Conservation (phyloP, 768 basidiomycete species). For the Suillus placidus region DNA sequence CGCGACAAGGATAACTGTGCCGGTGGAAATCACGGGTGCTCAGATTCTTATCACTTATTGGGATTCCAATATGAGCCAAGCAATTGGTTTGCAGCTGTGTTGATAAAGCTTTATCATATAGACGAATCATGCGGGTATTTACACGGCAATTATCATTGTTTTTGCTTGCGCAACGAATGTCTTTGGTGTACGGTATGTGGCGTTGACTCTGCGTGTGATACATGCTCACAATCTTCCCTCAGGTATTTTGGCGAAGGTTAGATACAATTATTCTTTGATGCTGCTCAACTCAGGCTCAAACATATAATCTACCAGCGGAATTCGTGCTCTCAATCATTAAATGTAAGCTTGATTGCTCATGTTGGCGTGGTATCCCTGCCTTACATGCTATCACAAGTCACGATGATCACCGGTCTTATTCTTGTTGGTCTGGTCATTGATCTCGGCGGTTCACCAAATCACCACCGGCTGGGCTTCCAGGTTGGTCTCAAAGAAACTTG, state of each 20-base stretch:
- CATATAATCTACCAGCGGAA: slow-evolving; percentile 45
- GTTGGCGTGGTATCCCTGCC: not conserved
- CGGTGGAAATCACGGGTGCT: slow-evolving; percentile 77
- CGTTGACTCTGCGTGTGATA: not conserved
- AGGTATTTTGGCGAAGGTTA: slow-evolving; percentile 69
- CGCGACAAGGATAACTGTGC: slow-evolving; percentile 53
- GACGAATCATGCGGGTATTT: slow-evolving; percentile 53
- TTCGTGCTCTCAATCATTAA: slow-evolving; percentile 70
- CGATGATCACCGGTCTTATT: slow-evolving; percentile 63
- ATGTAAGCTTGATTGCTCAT: slow-evolving; percentile 38
- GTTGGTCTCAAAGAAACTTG: slow-evolving; percentile 36
- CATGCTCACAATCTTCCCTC: not conserved
- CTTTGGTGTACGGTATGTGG: slow-evolving; percentile 61
- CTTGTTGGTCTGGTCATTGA: slow-evolving; percentile 68
- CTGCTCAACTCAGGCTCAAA: not conserved
- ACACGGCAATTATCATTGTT: slow-evolving; percentile 61
- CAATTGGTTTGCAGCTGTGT: not conserved
- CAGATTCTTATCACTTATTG: slow-evolving; percentile 72
- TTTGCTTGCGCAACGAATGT: slow-evolving; percentile 65
- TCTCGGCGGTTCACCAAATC: slow-evolving; percentile 74
- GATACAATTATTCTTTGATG: slow-evolving; percentile 13
- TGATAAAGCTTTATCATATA: slow-evolving; percentile 21
- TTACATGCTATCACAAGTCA: slow-evolving; percentile 39
- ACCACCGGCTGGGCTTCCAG: slow-evolving; percentile 68
- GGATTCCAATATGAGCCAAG: slow-evolving; percentile 55